Percentiles rank a stretch among this genome's conserved stretches.
Evolutionary conservation across 2,329 filamentous ascomycete species (phyloP).

Genomic region (Xylariomycetidae sp.): DNA sequence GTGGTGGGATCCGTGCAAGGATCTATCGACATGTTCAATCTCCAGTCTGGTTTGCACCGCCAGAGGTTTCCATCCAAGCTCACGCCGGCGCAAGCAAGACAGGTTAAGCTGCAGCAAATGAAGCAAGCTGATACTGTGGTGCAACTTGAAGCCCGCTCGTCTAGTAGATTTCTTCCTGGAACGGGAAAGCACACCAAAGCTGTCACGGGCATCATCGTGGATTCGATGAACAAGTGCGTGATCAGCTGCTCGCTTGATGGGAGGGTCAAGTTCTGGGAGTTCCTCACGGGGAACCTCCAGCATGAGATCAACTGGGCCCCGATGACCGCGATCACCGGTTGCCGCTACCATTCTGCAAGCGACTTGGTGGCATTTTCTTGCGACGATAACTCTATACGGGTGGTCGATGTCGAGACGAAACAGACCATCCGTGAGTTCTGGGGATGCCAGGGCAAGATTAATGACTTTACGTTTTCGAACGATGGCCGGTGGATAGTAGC

Average conservation of each 20-base stretch:
- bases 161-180: slow-evolving; percentile 39
- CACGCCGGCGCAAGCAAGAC: slow-evolving; percentile 71
- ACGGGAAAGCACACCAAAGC: slow-evolving; percentile 72
- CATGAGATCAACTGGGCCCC: slow-evolving; percentile 80
- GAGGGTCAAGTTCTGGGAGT: slow-evolving; percentile 96
- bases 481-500: slow-evolving; percentile 93
- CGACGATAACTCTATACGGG: slow-evolving; percentile 78
- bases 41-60: slow-evolving; percentile 86
- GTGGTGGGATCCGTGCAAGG: slow-evolving; percentile 79
- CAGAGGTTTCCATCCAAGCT: slow-evolving; percentile 79
- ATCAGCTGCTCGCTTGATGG: slow-evolving; percentile 87
- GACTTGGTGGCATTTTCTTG: slow-evolving; percentile 86
- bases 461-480: slow-evolving; percentile 82
- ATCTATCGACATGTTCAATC: slow-evolving; percentile 89
- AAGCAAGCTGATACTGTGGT: slow-evolving; percentile 52
- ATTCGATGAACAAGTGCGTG: slow-evolving; percentile 80
- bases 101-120: slow-evolving; percentile 61
- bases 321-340: slow-evolving; percentile 67
- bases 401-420: slow-evolving; percentile 86
- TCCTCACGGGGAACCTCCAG: slow-evolving; percentile 71
- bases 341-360: slow-evolving; percentile 75
- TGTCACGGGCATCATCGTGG: slow-evolving; percentile 80
- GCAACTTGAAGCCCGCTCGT: slow-evolving; percentile 43
- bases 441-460: slow-evolving; percentile 68
- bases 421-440: slow-evolving; percentile 90